Conservation (phyloP, 2,329 filamentous ascomycete genomes). For the Cordyceps cateniannulata region DNA sequence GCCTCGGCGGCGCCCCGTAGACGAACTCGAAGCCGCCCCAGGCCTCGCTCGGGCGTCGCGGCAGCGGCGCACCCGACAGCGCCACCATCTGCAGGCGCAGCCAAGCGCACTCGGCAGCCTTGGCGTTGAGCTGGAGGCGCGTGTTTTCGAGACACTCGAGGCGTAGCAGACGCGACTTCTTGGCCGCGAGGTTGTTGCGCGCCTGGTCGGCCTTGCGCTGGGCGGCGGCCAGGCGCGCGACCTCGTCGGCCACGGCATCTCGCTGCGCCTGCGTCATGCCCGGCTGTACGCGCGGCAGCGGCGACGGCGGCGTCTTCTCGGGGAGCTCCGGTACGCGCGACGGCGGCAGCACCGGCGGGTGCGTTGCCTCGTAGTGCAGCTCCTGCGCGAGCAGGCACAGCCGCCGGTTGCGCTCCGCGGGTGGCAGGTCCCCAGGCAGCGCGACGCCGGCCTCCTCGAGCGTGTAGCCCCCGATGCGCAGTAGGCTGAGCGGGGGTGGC, state of each 20-base stretch:
- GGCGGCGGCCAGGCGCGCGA: conserved; percentile 14
- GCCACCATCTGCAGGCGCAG: conserved; percentile 22
- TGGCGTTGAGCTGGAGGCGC: conserved; percentile 19
- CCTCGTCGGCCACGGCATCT: conserved; percentile 12
- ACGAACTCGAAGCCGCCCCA: conserved; percentile 6
- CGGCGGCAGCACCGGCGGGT: conserved; percentile 24
- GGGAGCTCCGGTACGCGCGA: conserved; percentile 21
- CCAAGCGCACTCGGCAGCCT: conserved; percentile 22
- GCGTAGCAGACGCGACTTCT: conserved; percentile 27
- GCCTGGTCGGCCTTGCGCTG: conserved; percentile 24
- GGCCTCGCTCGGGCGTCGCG: background rate
- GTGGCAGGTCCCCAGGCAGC: conserved; percentile 15
- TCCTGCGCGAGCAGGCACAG: conserved; percentile 18
- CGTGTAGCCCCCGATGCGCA: conserved; percentile 15
- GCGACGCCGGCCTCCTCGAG: conserved; percentile 18
- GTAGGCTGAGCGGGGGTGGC: background rate
- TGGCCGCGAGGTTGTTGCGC: conserved; percentile 33
- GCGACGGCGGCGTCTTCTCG: conserved; percentile 20
- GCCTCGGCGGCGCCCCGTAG: background rate
- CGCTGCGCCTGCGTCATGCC: background rate
- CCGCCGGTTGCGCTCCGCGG: conserved; percentile 18
- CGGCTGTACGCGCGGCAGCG: conserved; percentile 16
- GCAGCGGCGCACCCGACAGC: conserved; percentile 18
- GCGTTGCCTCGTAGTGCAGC: conserved; percentile 16
- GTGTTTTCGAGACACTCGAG: conserved; percentile 22